phyloP scores from a whole-genome alignment of 2,329 filamentous ascomycete species.

The Cordyceps javanica region DNA sequence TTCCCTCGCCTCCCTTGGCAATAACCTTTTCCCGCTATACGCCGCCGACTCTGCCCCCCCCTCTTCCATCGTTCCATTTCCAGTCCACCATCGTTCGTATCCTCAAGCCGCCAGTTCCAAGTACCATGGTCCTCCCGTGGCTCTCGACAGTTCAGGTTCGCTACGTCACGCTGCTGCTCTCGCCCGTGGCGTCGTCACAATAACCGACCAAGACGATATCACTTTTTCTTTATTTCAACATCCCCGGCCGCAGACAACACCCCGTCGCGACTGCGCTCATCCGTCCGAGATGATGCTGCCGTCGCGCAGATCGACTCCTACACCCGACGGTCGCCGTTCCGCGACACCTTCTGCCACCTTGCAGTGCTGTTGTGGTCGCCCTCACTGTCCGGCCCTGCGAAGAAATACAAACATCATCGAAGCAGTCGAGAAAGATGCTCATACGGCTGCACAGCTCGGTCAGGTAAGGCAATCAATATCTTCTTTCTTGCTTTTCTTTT shows the following conservation, averaged over 20 bases:
- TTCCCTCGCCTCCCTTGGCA: conserved; percentile 2
- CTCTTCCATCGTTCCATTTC: background rate
- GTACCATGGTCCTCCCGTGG: conserved; percentile 7
- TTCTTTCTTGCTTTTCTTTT: conserved; percentile 14
- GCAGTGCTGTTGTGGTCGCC: conserved; percentile 79
- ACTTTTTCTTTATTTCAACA: background rate
- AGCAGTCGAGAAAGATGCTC: conserved; percentile 80
- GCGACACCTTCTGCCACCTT: conserved; percentile 28
- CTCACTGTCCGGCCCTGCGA: conserved; percentile 71
- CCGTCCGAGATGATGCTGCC: conserved; percentile 8
- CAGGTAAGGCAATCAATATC: conserved; percentile 61
- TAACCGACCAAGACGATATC: background rate
- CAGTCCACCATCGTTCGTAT: background rate
- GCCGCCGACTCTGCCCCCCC: background rate
- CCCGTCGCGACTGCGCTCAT: background rate
- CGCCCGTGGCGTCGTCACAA: background rate
- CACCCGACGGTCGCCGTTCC: conserved; percentile 16
- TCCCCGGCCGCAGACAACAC: too few relatives aligned
- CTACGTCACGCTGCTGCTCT: conserved; percentile 5
- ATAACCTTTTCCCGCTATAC: background rate
- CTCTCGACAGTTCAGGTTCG: background rate
- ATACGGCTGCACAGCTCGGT: conserved; percentile 78
- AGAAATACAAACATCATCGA: conserved; percentile 75
- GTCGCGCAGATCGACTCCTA: conserved; percentile 10
- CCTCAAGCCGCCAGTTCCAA: background rate